These are phyloP conservation scores for Penicillium cosmopolitanum DNA, from an alignment of 495 filamentous ascomycete genomes.

Conservation along the genomic window DNA sequence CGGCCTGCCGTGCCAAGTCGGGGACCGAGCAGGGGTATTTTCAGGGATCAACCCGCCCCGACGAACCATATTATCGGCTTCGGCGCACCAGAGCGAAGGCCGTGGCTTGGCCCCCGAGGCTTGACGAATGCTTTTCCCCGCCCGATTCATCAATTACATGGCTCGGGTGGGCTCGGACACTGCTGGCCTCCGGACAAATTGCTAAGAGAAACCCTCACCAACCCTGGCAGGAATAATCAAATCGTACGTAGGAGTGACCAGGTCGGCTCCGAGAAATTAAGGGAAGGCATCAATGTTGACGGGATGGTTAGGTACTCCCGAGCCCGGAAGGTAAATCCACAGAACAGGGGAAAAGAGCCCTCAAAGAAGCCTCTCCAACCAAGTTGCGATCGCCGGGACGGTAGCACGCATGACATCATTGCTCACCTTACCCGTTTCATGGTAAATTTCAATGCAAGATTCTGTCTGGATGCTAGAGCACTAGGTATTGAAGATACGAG, in stretches of 20 bases:
- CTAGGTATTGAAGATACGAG: too few relatives aligned
- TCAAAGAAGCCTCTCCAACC: background rate
- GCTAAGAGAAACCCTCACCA: constrained; percentile 9
- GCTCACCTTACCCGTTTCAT: background rate
- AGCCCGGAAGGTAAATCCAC: background rate
- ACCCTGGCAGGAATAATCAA: background rate
- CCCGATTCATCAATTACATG: background rate
- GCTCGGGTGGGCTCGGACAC: background rate
- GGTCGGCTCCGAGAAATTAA: background rate
- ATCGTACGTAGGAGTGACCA: too few relatives aligned
- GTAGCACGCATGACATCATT: constrained; percentile 7
- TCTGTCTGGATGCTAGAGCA: too few relatives aligned
- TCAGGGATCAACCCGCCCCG: constrained; percentile 16
- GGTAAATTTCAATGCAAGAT: too few relatives aligned
- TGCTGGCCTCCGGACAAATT: constrained; percentile 5
- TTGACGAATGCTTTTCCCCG: background rate
- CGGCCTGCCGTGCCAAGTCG: constrained; percentile 12
- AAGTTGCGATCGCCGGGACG: constrained; percentile 2
- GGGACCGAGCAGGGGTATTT: constrained; percentile 3
- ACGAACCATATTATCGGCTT: constrained; percentile 23
- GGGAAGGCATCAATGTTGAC: background rate
- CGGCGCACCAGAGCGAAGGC: background rate
- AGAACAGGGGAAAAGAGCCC: background rate
- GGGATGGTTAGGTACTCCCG: constrained; percentile 1
- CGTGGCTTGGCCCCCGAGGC: constrained; percentile 3